phyloP scores from a whole-genome alignment of 441 rosid species.

The Daphne laureola region DNA sequence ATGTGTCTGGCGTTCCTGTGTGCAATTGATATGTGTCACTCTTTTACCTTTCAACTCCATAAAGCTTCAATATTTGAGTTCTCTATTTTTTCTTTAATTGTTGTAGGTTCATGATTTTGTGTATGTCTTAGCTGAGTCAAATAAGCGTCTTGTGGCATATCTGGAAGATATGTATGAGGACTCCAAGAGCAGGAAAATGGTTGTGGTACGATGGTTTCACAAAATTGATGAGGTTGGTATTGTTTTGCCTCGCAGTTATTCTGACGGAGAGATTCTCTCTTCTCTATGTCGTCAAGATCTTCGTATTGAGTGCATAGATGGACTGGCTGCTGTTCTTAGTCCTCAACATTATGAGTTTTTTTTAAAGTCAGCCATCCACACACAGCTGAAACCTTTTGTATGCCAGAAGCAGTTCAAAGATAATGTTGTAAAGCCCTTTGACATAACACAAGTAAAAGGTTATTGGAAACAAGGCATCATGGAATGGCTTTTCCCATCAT shows the following conservation, averaged over 20 bases:
- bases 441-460: slow-evolving; percentile 59
- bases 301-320: slow-evolving; percentile 82
- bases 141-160: slow-evolving; percentile 63
- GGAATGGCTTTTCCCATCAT: slow-evolving; percentile 24
- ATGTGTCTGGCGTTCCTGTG: slow-evolving; percentile 20
- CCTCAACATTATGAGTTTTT: slow-evolving; percentile 58
- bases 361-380: slow-evolving; percentile 22
- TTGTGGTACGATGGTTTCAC: slow-evolving; percentile 86
- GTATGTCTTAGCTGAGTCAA: slow-evolving; percentile 65
- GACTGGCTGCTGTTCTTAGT: slow-evolving; percentile 69
- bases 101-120: slow-evolving; percentile 64
- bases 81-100: slow-evolving; percentile 3
- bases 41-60: background rate
- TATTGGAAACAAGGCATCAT: slow-evolving; percentile 71
- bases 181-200: slow-evolving; percentile 61
- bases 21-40: background rate
- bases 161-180: slow-evolving; percentile 80
- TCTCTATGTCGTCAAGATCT: slow-evolving; percentile 88
- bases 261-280: slow-evolving; percentile 77
- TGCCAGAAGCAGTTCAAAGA: slow-evolving; percentile 50
- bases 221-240: slow-evolving; percentile 84
- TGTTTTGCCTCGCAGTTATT: slow-evolving; percentile 44
- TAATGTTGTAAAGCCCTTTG: slow-evolving; percentile 51
- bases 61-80: background rate
- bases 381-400: slow-evolving; percentile 38